Conservation (phyloP, 2,329 filamentous ascomycete species). For the Colletotrichum kahawae region DNA sequence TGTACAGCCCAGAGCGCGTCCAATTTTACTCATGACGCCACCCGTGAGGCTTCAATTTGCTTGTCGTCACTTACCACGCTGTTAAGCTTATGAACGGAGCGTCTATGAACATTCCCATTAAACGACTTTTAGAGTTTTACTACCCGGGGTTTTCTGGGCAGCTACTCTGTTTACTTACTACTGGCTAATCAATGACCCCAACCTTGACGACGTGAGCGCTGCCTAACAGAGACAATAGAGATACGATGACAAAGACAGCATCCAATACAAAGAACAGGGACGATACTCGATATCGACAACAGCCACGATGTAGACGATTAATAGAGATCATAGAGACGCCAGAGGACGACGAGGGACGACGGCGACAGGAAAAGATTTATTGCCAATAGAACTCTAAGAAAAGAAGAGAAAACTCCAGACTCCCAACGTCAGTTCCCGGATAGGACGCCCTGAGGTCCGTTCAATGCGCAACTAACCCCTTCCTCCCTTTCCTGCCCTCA, state of each 20-base stretch:
- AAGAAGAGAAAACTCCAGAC: neutral
- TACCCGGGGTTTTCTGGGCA: neutral
- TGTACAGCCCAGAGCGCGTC: too few relatives aligned
- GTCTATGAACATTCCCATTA: neutral
- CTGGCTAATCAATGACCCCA: fast-evolving
- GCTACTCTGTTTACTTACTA: neutral
- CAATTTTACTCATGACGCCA: neutral
- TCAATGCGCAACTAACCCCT: neutral
- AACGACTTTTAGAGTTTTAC: neutral
- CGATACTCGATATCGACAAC: neutral
- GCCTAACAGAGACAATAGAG: neutral
- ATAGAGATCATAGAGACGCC: neutral
- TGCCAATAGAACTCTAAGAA: neutral
- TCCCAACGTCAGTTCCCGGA: neutral
- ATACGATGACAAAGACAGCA: neutral
- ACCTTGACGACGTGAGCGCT: neutral
- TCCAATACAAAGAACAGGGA: neutral
- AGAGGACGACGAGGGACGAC: neutral
- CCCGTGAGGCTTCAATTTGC: neutral
- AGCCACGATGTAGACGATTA: neutral
- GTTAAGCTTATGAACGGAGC: too few relatives aligned
- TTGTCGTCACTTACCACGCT: neutral
- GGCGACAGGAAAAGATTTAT: neutral
- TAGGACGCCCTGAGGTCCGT: neutral
- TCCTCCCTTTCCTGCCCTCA: neutral